Conservation (phyloP, 2,329 filamentous ascomycete species). For the Nemania serpens region DNA sequence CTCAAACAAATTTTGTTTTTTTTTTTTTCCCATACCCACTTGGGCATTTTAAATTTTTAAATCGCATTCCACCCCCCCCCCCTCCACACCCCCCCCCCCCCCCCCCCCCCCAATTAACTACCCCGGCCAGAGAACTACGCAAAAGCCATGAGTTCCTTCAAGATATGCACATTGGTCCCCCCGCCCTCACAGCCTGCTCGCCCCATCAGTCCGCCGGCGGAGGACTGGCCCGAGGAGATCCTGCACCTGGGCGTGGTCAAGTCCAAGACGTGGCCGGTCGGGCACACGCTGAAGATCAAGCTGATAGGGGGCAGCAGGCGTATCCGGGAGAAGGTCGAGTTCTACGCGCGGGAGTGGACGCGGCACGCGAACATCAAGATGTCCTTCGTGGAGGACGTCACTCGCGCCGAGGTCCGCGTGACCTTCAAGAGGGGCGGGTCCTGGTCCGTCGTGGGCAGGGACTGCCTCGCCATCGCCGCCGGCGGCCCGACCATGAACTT, state of each 20-base stretch:
- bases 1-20: too few species aligned
- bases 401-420: conserved; percentile 7
- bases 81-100: too few species aligned
- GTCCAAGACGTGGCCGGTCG: background rate
- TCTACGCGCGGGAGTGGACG: conserved; percentile 15
- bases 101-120: too few species aligned
- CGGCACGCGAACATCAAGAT: conserved; percentile 15
- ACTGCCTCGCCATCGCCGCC: background rate
- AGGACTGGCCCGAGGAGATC: conserved; percentile 1
- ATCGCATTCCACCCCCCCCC: too few species aligned
- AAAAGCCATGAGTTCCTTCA: background rate
- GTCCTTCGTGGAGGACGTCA: background rate
- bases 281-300: conserved; percentile 8
- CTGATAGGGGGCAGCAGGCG: background rate
- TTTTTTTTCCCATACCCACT: too few species aligned
- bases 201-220: background rate
- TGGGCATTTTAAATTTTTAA: too few species aligned
- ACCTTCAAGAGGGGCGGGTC: conserved; percentile 9
- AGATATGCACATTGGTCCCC: conserved; percentile 10
- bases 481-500: conserved; percentile 12
- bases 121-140: too few species aligned
- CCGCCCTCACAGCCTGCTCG: background rate
- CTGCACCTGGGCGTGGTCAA: background rate
- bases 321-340: conserved; percentile 2
- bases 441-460: conserved; percentile 8